phyloP scores from a whole-genome alignment of 306 rosid genomes.

The Crotalaria pallida region DNA sequence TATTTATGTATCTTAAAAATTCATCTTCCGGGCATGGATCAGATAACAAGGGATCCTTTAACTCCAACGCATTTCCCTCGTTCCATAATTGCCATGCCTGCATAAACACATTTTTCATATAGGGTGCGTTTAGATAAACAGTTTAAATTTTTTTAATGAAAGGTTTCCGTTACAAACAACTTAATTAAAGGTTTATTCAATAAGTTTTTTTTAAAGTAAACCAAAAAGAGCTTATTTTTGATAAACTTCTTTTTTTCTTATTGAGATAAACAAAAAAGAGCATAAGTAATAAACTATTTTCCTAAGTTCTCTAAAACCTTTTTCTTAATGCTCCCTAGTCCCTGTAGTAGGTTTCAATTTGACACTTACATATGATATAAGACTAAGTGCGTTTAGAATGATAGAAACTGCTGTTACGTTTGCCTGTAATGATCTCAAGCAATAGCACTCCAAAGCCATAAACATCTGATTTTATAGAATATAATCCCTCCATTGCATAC shows the following conservation, averaged over 20 bases:
- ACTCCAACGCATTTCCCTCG: slow-evolving; percentile 28
- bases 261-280: too few relatives aligned
- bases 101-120: not conserved
- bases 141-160: too few relatives aligned
- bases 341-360: not conserved
- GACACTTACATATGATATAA: slow-evolving; percentile 34
- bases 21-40: slow-evolving; percentile 26
- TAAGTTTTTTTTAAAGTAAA: too few relatives aligned
- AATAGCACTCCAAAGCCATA: slow-evolving; percentile 36
- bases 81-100: slow-evolving; percentile 46
- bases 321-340: too few relatives aligned
- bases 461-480: slow-evolving; percentile 38
- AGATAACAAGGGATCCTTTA: slow-evolving; percentile 33
- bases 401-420: slow-evolving; percentile 20
- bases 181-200: too few relatives aligned
- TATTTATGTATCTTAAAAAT: slow-evolving; percentile 30
- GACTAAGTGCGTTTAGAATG: slow-evolving; percentile 26
- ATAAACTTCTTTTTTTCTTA: too few relatives aligned
- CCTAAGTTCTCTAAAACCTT: too few relatives aligned
- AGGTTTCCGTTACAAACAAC: too few relatives aligned
- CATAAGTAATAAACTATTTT: too few relatives aligned
- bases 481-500: slow-evolving; percentile 47
- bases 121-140: too few relatives aligned
- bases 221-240: too few relatives aligned
- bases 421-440: slow-evolving; percentile 42